A percentile compares a stretch with the other conserved stretches of the same genome.
These are phyloP conservation scores for Penicillium polonicum DNA, from an alignment of 2,329 filamentous ascomycete species.

Conservation along the genomic window DNA sequence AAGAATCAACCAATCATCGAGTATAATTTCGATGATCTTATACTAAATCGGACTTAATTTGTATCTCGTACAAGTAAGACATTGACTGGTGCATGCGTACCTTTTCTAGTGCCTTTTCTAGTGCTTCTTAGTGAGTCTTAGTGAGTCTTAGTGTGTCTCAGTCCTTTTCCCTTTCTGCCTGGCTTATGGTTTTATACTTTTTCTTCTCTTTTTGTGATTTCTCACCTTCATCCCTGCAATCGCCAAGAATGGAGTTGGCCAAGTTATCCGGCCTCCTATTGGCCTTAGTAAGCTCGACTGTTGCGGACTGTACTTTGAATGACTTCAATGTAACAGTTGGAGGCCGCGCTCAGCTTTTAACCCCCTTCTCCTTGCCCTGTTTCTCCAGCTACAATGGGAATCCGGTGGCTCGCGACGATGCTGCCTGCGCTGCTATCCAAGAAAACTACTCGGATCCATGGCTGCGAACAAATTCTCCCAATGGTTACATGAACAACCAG, in stretches of 20 bases:
- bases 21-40: not conserved
- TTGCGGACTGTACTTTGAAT: not conserved
- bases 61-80: not conserved
- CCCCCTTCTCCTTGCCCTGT: not conserved
- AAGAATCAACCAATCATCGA: not conserved
- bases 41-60: not conserved
- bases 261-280: not conserved
- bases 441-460: constrained; percentile 12
- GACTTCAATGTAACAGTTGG: not conserved
- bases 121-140: not conserved
- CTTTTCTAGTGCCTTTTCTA: not conserved
- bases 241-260: not conserved
- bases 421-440: not conserved
- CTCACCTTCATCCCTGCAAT: not conserved
- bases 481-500: constrained; percentile 26
- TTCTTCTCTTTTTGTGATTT: too few species aligned
- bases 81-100: not conserved
- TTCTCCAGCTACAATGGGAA: not conserved
- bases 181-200: not conserved
- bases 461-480: constrained; percentile 15
- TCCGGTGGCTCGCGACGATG: not conserved
- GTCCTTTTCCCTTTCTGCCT: not conserved
- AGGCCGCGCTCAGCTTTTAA: not conserved
- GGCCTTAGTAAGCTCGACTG: not conserved
- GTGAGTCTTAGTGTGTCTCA: not conserved